Percentiles rank a stretch among this genome's conserved stretches.
phyloP scores from a whole-genome alignment of 441 rosid genomes.

The Melastoma candidum region DNA sequence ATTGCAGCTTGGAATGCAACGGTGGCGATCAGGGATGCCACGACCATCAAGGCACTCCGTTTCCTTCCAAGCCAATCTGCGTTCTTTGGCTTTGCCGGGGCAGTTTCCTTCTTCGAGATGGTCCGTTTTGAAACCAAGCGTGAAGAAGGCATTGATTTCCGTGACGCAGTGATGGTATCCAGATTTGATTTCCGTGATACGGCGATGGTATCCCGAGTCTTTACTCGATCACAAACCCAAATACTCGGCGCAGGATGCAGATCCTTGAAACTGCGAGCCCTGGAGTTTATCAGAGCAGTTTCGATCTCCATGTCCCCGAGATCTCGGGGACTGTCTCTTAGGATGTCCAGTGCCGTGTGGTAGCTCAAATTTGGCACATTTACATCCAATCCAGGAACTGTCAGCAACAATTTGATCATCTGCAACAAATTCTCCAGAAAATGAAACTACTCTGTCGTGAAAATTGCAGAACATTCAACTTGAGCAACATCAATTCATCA shows the following conservation, averaged over 20 bases:
- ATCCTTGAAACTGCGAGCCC: slow-evolving; percentile 10
- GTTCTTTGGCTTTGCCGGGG: slow-evolving; percentile 1
- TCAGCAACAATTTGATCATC: slow-evolving; percentile 11
- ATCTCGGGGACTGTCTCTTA: slow-evolving; percentile 8
- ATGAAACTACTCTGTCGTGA: too few species aligned
- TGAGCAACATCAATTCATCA: too few species aligned
- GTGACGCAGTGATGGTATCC: neutral
- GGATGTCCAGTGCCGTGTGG: slow-evolving; percentile 12
- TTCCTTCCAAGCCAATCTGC: slow-evolving; percentile 13
- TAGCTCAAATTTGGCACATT: slow-evolving; percentile 8
- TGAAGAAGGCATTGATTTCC: neutral
- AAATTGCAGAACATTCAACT: too few species aligned
- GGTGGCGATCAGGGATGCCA: slow-evolving; percentile 16
- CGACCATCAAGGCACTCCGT: slow-evolving; percentile 13
- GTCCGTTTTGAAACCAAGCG: neutral
- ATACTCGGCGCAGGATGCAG: neutral
- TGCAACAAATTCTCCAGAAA: slow-evolving; percentile 3
- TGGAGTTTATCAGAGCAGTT: neutral
- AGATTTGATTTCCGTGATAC: neutral
- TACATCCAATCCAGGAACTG: slow-evolving; percentile 5
- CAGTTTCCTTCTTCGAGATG: neutral
- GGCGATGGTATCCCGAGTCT: neutral
- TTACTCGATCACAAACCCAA: neutral
- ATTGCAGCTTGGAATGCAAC: slow-evolving; percentile 22
- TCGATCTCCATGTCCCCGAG: slow-evolving; percentile 17